These are phyloP conservation scores for Penicillium italicum DNA, from an alignment of 2,329 filamentous ascomycete species.

Conservation along the genomic window DNA sequence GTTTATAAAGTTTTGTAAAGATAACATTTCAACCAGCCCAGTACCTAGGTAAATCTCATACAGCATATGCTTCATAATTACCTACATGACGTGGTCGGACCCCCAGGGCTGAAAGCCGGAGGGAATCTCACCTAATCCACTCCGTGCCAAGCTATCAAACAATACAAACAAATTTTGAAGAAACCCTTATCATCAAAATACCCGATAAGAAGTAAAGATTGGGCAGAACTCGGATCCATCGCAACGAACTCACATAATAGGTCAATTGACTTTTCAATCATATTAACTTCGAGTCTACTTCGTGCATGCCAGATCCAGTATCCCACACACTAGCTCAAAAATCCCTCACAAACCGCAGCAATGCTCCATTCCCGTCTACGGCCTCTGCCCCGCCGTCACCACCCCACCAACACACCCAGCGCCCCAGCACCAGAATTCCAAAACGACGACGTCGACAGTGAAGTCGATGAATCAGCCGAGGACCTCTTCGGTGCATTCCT, in stretches of 20 bases:
- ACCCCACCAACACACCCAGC: slow-evolving; percentile 6
- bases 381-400: slow-evolving; percentile 27
- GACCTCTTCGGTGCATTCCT: slow-evolving; percentile 55
- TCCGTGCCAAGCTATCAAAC: slow-evolving; percentile 3
- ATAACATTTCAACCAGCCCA: neutral
- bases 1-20: neutral
- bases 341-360: neutral
- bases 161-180: slow-evolving; percentile 4
- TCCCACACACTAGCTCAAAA: neutral
- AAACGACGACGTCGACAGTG: slow-evolving; percentile 13
- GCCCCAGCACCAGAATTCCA: slow-evolving; percentile 17
- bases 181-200: neutral
- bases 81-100: slow-evolving; percentile 6
- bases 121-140: neutral
- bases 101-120: slow-evolving; percentile 1
- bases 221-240: neutral
- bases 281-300: neutral
- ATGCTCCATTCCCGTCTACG: slow-evolving; percentile 34
- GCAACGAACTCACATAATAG: neutral
- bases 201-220: neutral
- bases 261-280: neutral
- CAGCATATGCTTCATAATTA: neutral
- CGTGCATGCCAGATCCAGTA: neutral
- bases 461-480: slow-evolving; percentile 39
- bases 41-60: neutral